phyloP scores from a whole-genome alignment of 441 rosid species.

The Isatis lusitanica region DNA sequence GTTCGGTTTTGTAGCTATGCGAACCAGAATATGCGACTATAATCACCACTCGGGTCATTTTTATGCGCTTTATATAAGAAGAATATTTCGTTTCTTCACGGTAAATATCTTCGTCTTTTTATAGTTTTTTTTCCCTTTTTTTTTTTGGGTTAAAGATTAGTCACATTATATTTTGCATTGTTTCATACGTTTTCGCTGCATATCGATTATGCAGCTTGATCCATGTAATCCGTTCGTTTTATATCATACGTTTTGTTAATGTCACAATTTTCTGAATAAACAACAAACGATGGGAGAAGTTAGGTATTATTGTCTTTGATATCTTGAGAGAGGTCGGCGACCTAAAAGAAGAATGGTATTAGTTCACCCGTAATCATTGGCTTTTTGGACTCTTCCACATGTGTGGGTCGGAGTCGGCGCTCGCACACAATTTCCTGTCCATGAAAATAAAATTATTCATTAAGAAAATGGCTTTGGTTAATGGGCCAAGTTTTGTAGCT shows the following conservation, averaged over 20 bases:
- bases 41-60: background rate
- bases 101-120: background rate
- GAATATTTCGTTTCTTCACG: background rate
- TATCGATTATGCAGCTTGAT: background rate
- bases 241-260: background rate
- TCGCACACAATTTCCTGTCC: conserved; percentile 1
- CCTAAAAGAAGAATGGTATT: conserved; percentile 17
- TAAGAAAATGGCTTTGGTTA: background rate
- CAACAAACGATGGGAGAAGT: background rate
- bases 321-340: conserved; percentile 15
- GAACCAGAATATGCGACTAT: conserved; percentile 13
- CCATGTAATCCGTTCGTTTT: background rate
- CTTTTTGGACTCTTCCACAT: conserved; percentile 29
- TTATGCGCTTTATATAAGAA: background rate
- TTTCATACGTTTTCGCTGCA: background rate
- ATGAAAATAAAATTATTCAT: background rate
- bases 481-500: background rate
- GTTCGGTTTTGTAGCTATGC: conserved; percentile 9
- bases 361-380: conserved; percentile 5
- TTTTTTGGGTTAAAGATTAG: background rate
- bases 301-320: background rate
- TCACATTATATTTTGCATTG: background rate
- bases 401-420: conserved; percentile 42
- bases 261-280: background rate
- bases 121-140: no score